phyloP scores from a whole-genome alignment of 768 basidiomycete genomes.

The Neoboletus brunneissimus region DNA sequence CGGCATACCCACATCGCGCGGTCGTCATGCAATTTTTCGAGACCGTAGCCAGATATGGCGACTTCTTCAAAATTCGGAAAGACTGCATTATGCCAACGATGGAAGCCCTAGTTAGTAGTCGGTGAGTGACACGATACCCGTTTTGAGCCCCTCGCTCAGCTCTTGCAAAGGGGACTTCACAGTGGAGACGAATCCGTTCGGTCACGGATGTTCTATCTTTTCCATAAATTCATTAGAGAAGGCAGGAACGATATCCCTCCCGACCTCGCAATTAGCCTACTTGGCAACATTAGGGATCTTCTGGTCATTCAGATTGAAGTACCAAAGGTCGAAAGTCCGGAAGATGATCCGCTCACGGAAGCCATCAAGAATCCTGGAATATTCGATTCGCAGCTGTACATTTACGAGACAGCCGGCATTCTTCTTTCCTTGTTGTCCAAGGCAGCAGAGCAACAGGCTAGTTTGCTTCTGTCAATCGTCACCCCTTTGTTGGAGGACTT shows the following conservation, averaged over 20 bases:
- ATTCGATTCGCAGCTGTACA: constrained; percentile 89
- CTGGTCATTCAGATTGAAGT: constrained; percentile 72
- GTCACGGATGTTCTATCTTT: constrained; percentile 85
- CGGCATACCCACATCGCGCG: constrained; percentile 76
- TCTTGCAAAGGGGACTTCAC: constrained; percentile 72
- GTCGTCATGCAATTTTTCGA: constrained; percentile 94
- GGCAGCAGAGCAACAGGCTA: constrained; percentile 62
- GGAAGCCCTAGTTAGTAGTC: constrained; percentile 79
- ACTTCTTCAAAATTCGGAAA: constrained; percentile 94
- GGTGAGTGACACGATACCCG: constrained; percentile 47
- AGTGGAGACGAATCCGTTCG: constrained; percentile 66
- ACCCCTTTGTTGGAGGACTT: constrained; percentile 80
- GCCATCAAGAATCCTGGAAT: constrained; percentile 67
- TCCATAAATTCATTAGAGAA: constrained; percentile 89
- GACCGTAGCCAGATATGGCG: constrained; percentile 84
- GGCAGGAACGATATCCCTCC: constrained; percentile 71
- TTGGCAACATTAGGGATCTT: constrained; percentile 74
- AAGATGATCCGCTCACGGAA: constrained; percentile 75
- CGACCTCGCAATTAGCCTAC: constrained; percentile 66
- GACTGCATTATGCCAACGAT: constrained; percentile 85
- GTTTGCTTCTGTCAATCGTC: constrained; percentile 70
- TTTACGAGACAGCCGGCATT: constrained; percentile 89
- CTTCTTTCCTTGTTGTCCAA: constrained; percentile 76
- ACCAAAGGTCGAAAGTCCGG: constrained; percentile 70
- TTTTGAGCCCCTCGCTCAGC: constrained; percentile 1